Evolutionary conservation across 164 flowering plant genomes (phyloP), one percentile per base, ranked within the genome.

Genomic region (Platanus orientalis): DNA sequence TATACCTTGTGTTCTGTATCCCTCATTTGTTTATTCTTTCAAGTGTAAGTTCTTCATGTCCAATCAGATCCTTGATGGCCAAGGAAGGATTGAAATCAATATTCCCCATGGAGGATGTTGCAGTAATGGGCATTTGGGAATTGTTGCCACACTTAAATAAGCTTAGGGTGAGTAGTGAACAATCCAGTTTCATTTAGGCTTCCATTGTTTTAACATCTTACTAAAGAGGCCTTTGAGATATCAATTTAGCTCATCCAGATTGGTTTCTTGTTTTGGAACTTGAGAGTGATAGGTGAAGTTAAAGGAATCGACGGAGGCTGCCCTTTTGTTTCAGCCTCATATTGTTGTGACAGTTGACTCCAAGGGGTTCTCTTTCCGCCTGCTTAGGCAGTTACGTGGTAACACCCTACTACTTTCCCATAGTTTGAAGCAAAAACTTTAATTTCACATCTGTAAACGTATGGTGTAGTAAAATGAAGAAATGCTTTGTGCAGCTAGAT

Each of bases 41-140:
- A 17, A 45, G 16, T 19, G 16, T 45, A 45, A 14, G 1, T 45
- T 34, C 32, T 60, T 26, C n/a, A 13, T 54, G 16, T 64, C 20
- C 45, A 23, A 61, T 64, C 80, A 93, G 98, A 71, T 76, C 78
- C 52, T 69, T 76, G 89, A 93, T 94, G 98, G 64, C 79, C 58
- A 75, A 69, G 45, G 86, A 87, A 72, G 97, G 97, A 12, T 66
- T 94, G 69, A 68, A 78, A 34, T 84, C 95, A 62, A 54, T 87
- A 48, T 94, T 84, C 53, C 93, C 92, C 6, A 81, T 94, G 84
- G 97, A 94, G 69, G 92, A 91, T 69, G 81, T 94, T 72, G 65
- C 97, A n/a, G 88, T 94, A 24, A 94, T 91, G 97, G 98, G 98
- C 55, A 74, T 89, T 50, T 91, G 89, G 97, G 98, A 94, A 76